Evolutionary conservation across 306 rosid genomes (phyloP), one percentile per base, ranked within the genome.

Genomic region (Crataegus laevigata): DNA sequence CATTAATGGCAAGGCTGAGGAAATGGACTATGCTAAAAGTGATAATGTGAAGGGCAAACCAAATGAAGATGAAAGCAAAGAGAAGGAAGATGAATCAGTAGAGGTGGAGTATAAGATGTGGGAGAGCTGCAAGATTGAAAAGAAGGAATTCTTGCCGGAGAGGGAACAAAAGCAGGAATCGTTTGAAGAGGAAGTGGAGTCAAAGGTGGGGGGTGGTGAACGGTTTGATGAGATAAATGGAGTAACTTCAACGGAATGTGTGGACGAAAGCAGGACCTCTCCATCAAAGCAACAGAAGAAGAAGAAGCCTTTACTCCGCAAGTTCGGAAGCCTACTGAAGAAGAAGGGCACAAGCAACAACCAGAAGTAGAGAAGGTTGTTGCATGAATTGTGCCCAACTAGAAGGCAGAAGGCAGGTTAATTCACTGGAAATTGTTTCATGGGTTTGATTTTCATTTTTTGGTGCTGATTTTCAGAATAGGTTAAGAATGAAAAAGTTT

Each of bases 81-180:
- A 57, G 71, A 88, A 90, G 77, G 85, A 84, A 43, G 90, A 88
- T 21, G 91, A 85, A 29, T 74, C 87, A 0, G 88, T 77, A 11
- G 84, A 91, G 81, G 94, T 77, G 17, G 96, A 86, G 79, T 88
- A 70, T 52, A 86, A 89, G 79, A 93, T 93, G 98, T 90, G 98
- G 98, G 98, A 93, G 83, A 90, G 96, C 86, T 86, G 93, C 89
- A 91, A 85, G 84, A 94, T 94, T 51, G 98, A 94, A 83, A 94
- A 91, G 88, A 94, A 94, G 75, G 98, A 94, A 76, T 89, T 90
- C 86, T 92, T 88, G 4, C 96, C 89, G 3, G 98, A 86, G 87
- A 84, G 94, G 81, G 96, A 82, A 77, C 69, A 82, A 14, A 90
- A 85, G 82, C 87, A 87, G 69, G 94, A 82, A 83, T 87, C 91